Evolutionary conservation across 805 yeast genomes (phyloP).

Genomic region (Scheffersomyces lignosus): DNA sequence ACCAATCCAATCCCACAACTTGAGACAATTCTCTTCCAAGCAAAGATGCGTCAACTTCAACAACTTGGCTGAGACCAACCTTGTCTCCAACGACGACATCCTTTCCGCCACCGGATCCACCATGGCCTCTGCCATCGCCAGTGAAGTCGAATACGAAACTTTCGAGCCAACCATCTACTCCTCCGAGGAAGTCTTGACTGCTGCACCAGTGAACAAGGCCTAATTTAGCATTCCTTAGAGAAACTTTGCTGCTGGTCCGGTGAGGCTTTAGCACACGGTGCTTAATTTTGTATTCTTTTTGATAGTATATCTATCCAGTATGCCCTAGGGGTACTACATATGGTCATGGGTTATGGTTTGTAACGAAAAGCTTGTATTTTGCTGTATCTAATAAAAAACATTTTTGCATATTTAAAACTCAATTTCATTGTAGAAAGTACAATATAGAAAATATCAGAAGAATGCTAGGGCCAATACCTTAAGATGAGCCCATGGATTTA

Average conservation of each 20-base stretch:
- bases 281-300: not conserved
- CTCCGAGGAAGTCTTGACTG: conserved; percentile 43
- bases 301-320: no score
- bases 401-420: no score
- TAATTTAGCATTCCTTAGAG: conserved; percentile 2
- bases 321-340: no score
- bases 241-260: not conserved
- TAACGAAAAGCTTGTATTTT: no score
- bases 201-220: conserved; percentile 42
- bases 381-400: no score
- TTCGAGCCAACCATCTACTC: conserved; percentile 43
- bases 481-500: no score
- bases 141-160: conserved; percentile 12
- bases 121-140: conserved; percentile 12
- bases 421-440: no score
- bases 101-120: conserved; percentile 18
- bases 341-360: no score
- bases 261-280: not conserved
- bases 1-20: conserved; percentile 18
- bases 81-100: conserved; percentile 37
- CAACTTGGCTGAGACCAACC: conserved; percentile 27
- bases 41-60: conserved; percentile 37
- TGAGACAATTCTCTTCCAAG: conserved; percentile 35
- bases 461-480: no score
- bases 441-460: no score